A percentile compares a stretch with the other conserved stretches of the same genome.
phyloP scores from a whole-genome alignment of 2,329 filamentous ascomycete species.

The Endocalyx cinctus region DNA sequence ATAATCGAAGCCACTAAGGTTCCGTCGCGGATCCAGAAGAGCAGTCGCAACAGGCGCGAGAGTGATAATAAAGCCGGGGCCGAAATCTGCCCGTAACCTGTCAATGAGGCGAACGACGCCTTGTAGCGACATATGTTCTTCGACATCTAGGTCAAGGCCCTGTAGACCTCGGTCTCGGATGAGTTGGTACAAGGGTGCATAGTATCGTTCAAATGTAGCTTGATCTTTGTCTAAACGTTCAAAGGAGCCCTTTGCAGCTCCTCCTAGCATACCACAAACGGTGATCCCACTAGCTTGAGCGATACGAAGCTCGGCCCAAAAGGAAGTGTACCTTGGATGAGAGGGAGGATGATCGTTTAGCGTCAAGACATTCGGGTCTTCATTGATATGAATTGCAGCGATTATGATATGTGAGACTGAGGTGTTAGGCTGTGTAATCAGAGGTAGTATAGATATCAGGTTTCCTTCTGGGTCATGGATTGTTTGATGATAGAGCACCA shows the following conservation, averaged over 20 bases:
- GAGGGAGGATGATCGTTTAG: conserved; percentile 70
- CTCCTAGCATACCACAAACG: conserved; percentile 77
- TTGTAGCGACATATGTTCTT: conserved; percentile 64
- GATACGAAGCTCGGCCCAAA: conserved; percentile 67
- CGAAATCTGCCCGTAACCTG: conserved; percentile 61
- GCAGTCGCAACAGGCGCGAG: conserved; percentile 75
- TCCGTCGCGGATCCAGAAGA: conserved; percentile 55
- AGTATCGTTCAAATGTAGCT: conserved; percentile 64
- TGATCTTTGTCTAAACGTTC: conserved; percentile 46
- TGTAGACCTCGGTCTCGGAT: conserved; percentile 55
- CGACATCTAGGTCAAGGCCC: conserved; percentile 69
- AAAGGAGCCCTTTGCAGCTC: conserved; percentile 69
- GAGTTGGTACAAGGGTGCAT: conserved; percentile 58
- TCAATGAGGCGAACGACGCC: conserved; percentile 62
- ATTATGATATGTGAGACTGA: conserved; percentile 68
- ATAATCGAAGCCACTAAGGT: conserved; percentile 74
- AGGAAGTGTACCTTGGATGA: conserved; percentile 54
- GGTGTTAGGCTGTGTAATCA: conserved; percentile 33
- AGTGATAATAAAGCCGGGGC: conserved; percentile 65
- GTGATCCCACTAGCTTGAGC: conserved; percentile 68
- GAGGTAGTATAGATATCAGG: conserved; percentile 36
- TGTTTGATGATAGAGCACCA: conserved; percentile 34
- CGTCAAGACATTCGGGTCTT: conserved; percentile 57
- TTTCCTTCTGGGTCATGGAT: conserved; percentile 33
- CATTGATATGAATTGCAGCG: conserved; percentile 75